Evolutionary conservation across 2,329 filamentous ascomycete species (phyloP), one percentile per base, ranked within the genome.

Genomic region (Aspergillus awamori): DNA sequence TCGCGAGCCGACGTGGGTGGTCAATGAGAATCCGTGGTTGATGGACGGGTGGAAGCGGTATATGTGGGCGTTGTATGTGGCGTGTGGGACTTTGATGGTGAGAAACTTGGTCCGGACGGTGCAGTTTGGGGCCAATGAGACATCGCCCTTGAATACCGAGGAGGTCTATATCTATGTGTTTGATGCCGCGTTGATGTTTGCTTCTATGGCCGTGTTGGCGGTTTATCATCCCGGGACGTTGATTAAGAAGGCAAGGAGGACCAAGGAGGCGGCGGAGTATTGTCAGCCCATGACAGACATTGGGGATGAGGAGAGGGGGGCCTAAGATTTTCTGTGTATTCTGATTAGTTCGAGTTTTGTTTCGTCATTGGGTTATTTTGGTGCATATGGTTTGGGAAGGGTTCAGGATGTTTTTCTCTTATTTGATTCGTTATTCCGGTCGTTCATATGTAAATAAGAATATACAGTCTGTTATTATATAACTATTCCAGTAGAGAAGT

Each of bases 111-210:
- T 73, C 8, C 60, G 74, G 13, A 68, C 67, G 13, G 65, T 75
- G 26, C 66, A 76, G 56, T 76, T 74, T 57, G 70, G 64, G 5
- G 62, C 66, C 1, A 20, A 24, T 8, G 20, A 57, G 28, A 61
- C 43, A 15, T 52, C 66, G 0, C 52, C 60, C 30, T 22, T 75
- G 22, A 66, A 67, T 11, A 65, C 56, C 3, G 59, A 67, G 15
- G 74, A 76, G 63, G 70, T 30, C 15, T 70, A 66, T 61, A 70
- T 75, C 3, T 76, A 74, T 62, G 63, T 75, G 0, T 75, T 74
- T 60, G 73, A 76, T 67, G 72, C 67, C 8, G 64, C 63, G 28
- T 53, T 72, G 38, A 72, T 75, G 71, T 63, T 63, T 3, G 8
- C 68, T n/a, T 45, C 64, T 0, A 64, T 72, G 60, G 39, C 64